Percentiles rank a stretch among this genome's conserved stretches.
Conservation (phyloP, 768 basidiomycete genomes). For the Termitomyces sp. region DNA sequence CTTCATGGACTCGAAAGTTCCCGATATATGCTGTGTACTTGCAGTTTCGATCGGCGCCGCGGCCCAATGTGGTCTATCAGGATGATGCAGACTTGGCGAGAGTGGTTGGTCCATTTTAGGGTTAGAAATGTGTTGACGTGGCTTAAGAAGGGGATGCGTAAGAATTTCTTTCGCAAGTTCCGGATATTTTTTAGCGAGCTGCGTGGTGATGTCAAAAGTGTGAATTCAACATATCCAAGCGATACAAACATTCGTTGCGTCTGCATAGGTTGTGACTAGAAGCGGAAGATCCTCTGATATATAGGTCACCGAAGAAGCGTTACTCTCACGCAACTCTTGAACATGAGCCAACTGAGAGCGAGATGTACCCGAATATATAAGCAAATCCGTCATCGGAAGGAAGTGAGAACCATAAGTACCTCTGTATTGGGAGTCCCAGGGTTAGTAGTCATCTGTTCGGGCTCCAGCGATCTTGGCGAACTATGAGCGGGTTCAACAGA, state of each 20-base stretch:
- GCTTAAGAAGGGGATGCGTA: slow-evolving; percentile 20
- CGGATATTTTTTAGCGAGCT: slow-evolving; percentile 29
- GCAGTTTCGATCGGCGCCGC: slow-evolving; percentile 3
- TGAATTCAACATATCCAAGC: not conserved
- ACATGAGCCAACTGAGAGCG: not conserved
- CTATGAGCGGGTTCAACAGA: not conserved
- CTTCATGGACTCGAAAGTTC: not conserved
- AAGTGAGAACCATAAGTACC: not conserved
- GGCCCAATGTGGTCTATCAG: slow-evolving; percentile 12
- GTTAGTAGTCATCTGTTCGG: not conserved
- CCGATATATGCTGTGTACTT: not conserved
- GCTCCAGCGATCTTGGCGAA: not conserved
- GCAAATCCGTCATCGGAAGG: not conserved
- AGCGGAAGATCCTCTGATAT: not conserved
- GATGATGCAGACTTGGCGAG: slow-evolving; percentile 6
- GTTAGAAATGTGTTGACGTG: not conserved
- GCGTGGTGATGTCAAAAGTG: not conserved
- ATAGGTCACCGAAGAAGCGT: not conserved
- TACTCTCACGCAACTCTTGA: not conserved
- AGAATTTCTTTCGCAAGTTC: slow-evolving; percentile 28
- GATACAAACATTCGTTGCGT: not conserved
- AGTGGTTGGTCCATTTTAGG: not conserved
- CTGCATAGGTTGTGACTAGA: not conserved
- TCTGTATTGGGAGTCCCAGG: not conserved
- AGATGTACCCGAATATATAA: not conserved